phyloP scores from a whole-genome alignment of 352 stramenopile genomes.

The Globisporangium okanoganense region DNA sequence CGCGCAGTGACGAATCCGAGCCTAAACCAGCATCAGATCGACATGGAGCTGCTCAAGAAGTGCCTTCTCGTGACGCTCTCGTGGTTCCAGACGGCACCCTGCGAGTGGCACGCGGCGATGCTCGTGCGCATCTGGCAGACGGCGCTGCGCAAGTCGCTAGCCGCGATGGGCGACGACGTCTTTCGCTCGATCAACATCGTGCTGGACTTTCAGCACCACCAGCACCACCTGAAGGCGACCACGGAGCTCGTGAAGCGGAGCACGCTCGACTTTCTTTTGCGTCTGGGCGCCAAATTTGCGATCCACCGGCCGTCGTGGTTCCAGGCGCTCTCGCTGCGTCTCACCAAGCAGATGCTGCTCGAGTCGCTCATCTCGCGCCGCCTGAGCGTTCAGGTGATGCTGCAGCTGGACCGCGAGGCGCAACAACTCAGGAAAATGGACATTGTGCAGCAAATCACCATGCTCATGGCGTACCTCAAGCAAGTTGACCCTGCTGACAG shows the following conservation, averaged over 20 bases:
- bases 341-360: conserved; percentile 59
- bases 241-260: conserved; percentile 48
- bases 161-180: conserved; percentile 35
- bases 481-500: background rate
- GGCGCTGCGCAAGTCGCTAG: conserved; percentile 37
- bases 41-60: conserved; percentile 44
- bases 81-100: conserved; percentile 57
- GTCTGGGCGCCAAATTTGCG: conserved; percentile 30
- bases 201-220: conserved; percentile 51
- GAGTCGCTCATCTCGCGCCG: conserved; percentile 42
- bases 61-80: conserved; percentile 43
- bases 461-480: conserved; percentile 34
- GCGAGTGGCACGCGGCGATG: conserved; percentile 64
- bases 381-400: conserved; percentile 35
- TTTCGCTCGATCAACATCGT: conserved; percentile 46
- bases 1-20: conserved; percentile 50
- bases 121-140: conserved; percentile 60
- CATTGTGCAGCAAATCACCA: conserved; percentile 33
- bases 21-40: conserved; percentile 29
- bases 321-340: conserved; percentile 31
- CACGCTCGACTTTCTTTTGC: conserved; percentile 51
- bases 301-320: conserved; percentile 29
- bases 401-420: conserved; percentile 33
- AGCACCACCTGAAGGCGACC: conserved; percentile 13
- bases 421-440: conserved; percentile 16